These are phyloP conservation scores for Dendrobium chrysotoxum DNA, from an alignment of 106 monocot species.

Conservation along the genomic window DNA sequence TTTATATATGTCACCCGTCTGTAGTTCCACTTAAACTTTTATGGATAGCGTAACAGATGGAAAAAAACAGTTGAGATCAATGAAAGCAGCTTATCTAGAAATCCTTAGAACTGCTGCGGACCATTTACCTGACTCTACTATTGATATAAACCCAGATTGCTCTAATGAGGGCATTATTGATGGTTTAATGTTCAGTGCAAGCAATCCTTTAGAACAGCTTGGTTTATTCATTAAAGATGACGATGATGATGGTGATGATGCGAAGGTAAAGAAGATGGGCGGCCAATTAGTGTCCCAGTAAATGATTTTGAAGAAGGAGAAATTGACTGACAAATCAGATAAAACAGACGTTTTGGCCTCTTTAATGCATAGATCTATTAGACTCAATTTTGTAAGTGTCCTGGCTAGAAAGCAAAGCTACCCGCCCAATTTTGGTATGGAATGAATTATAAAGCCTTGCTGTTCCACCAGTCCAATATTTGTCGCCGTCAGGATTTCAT, in stretches of 20 bases:
- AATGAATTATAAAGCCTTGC: too few species aligned
- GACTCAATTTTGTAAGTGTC: too few species aligned
- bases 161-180: constrained; percentile 38
- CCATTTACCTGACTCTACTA: constrained; percentile 37
- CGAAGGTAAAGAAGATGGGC: constrained; percentile 39
- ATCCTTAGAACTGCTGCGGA: constrained; percentile 51
- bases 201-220: constrained; percentile 82
- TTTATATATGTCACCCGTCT: too few species aligned
- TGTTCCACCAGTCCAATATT: too few species aligned
- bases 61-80: constrained; percentile 87
- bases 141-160: constrained; percentile 45
- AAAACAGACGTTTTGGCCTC: too few species aligned
- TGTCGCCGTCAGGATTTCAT: too few species aligned
- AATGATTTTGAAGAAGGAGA: constrained; percentile 70
- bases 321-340: constrained; percentile 50
- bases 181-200: constrained; percentile 53
- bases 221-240: constrained; percentile 83
- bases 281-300: background rate
- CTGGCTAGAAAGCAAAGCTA: too few species aligned
- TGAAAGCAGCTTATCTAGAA: constrained; percentile 66
- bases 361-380: too few species aligned
- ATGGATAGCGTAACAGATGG: constrained; percentile 47
- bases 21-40: background rate
- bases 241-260: constrained; percentile 68
- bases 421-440: too few species aligned